Conservation (phyloP, 345 rosid species). For the Populus tremula region DNA sequence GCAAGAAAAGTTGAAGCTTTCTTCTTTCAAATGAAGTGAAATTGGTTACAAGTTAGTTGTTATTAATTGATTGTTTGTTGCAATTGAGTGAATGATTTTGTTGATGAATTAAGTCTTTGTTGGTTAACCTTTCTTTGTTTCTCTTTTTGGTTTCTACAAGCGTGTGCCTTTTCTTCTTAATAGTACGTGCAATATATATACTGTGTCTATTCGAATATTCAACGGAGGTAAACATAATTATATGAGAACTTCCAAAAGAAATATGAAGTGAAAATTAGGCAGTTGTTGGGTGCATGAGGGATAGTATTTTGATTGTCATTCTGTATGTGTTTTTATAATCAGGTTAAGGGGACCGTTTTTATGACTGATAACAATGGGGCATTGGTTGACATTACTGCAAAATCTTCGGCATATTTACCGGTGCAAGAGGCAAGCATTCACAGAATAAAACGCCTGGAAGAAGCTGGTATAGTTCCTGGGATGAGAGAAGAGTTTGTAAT, state of each 20-base stretch:
- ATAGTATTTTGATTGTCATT: not conserved
- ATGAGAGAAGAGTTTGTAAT: slow-evolving; percentile 75
- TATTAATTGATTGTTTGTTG: not conserved
- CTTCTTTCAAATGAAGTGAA: not conserved
- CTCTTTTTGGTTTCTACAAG: not conserved
- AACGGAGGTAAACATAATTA: not conserved
- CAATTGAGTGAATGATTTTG: not conserved
- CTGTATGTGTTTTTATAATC: slow-evolving; percentile 9
- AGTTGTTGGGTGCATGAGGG: not conserved
- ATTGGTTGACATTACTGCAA: slow-evolving; percentile 78
- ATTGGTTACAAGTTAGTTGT: not conserved
- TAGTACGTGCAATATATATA: not conserved
- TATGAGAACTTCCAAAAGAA: not conserved
- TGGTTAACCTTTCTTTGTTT: not conserved
- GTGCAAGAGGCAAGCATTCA: slow-evolving; percentile 80
- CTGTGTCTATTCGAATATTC: not conserved
- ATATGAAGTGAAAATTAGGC: not conserved
- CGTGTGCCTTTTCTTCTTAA: not conserved
- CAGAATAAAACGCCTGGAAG: slow-evolving; percentile 66
- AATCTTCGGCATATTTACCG: slow-evolving; percentile 77
- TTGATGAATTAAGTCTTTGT: not conserved
- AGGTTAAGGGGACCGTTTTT: slow-evolving; percentile 90
- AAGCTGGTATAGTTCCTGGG: slow-evolving; percentile 87
- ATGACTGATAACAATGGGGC: slow-evolving; percentile 71
- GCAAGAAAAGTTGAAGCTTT: not conserved